Conservation (phyloP, 768 basidiomycete genomes). For the Amylocystis lapponica region DNA sequence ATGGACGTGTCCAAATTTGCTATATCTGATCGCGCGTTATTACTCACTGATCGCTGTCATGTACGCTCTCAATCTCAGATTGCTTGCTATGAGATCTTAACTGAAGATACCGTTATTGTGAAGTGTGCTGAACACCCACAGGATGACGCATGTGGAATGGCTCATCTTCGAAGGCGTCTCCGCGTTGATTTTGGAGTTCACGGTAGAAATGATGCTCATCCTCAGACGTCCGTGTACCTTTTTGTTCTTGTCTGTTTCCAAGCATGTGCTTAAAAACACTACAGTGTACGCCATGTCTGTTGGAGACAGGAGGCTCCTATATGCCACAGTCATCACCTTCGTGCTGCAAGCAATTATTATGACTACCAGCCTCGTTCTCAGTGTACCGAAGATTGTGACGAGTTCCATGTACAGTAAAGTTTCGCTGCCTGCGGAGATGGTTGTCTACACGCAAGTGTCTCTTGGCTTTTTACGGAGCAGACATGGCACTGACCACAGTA, state of each 20-base stretch:
- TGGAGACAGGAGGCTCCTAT: conserved; percentile 2
- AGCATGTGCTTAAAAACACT: neutral
- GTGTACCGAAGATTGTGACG: conserved; percentile 7
- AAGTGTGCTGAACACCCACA: conserved; percentile 6
- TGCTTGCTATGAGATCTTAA: too few species aligned
- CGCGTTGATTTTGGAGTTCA: conserved; percentile 7
- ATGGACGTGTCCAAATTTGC: conserved; percentile 7
- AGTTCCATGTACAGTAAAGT: conserved; percentile 5
- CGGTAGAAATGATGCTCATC: conserved; percentile 10
- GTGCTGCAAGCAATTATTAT: conserved; percentile 6
- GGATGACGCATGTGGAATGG: conserved; percentile 8
- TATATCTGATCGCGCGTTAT: conserved; percentile 11
- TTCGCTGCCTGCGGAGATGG: conserved; percentile 3
- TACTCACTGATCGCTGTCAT: conserved; percentile 10
- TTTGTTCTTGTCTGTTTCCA: conserved; percentile 1
- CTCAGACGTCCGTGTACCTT: too few species aligned
- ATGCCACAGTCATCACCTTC: conserved; percentile 4
- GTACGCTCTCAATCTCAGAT: neutral
- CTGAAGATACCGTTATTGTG: too few species aligned
- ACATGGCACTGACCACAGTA: neutral
- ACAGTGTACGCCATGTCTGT: conserved; percentile 14
- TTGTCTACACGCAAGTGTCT: conserved; percentile 8
- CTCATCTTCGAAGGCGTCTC: conserved; percentile 11
- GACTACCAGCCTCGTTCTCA: conserved; percentile 4
- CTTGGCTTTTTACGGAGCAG: neutral